These are phyloP conservation scores for Pyrrhoderma noxium DNA, from an alignment of 1,284 basidiomycete species.

Conservation along the genomic window DNA sequence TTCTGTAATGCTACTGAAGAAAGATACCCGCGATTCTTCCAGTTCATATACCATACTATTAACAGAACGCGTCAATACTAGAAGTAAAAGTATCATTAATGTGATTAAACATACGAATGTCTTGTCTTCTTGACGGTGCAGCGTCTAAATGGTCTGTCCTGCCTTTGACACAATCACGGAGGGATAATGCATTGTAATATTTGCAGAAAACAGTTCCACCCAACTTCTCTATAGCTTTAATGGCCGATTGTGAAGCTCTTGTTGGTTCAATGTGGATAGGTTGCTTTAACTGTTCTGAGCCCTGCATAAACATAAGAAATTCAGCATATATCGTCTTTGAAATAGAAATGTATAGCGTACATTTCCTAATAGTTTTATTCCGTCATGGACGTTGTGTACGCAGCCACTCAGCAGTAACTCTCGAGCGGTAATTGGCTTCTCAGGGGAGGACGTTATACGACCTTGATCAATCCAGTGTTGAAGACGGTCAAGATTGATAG, in stretches of 20 bases:
- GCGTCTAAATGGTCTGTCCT: conserved; percentile 63
- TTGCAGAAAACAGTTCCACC: conserved; percentile 87
- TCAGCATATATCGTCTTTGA: no score
- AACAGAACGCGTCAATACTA: conserved; percentile 2
- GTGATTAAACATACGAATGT: conserved; percentile 60
- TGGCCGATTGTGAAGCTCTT: conserved; percentile 81
- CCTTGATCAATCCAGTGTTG: conserved; percentile 90
- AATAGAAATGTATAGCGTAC: conserved; percentile 35
- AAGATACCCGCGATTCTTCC: conserved; percentile 67
- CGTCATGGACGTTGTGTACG: conserved; percentile 82
- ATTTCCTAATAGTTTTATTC: conserved; percentile 86
- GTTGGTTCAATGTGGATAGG: conserved; percentile 81
- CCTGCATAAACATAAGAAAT: conserved; percentile 33
- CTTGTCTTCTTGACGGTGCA: conserved; percentile 74
- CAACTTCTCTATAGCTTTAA: conserved; percentile 72
- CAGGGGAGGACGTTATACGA: conserved; percentile 70
- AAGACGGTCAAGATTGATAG: conserved; percentile 82
- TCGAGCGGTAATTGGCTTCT: conserved; percentile 82
- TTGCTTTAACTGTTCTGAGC: conserved; percentile 58
- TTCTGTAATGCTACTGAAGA: conserved; percentile 48
- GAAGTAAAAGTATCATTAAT: conserved; percentile 2
- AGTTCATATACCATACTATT: conserved; percentile 70
- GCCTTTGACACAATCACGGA: conserved; percentile 76
- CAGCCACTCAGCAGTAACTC: conserved; percentile 83
- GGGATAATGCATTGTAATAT: conserved; percentile 84